These are phyloP conservation scores for Leccinum imitatum DNA, from an alignment of 768 basidiomycete species.

Conservation along the genomic window DNA sequence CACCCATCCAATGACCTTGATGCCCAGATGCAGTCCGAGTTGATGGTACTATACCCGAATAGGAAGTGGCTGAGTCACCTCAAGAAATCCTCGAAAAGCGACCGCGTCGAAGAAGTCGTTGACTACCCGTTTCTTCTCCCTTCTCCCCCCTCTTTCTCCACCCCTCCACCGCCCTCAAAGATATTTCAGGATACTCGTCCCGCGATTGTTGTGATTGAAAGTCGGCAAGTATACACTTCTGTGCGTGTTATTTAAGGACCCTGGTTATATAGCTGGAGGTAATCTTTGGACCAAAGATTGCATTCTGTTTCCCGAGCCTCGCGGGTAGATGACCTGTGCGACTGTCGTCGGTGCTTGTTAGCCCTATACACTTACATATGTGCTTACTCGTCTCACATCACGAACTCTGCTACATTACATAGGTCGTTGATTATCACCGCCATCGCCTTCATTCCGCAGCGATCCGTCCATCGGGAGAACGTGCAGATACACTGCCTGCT, in stretches of 20 bases:
- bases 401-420: neutral
- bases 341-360: neutral
- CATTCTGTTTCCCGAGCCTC: constrained; percentile 9
- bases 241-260: constrained; percentile 10
- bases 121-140: constrained; percentile 8
- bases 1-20: constrained; percentile 10
- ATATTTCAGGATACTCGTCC: constrained; percentile 29
- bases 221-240: neutral
- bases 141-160: neutral
- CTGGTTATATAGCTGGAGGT: constrained; percentile 24
- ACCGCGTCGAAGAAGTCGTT: constrained; percentile 29
- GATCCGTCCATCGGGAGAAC: no score
- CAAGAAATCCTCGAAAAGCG: constrained; percentile 30
- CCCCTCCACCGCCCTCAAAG: constrained; percentile 3
- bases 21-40: constrained; percentile 6
- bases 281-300: constrained; percentile 1
- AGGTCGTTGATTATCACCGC: neutral
- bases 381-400: neutral
- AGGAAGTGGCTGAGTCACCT: constrained; percentile 14
- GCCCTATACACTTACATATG: neutral
- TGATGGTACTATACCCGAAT: constrained; percentile 9
- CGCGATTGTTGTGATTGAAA: constrained; percentile 7
- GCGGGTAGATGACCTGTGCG: constrained; percentile 11
- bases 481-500: no score
- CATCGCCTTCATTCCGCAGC: no score